Percentiles rank a stretch among this genome's conserved stretches.
phyloP scores from a whole-genome alignment of 2,329 filamentous ascomycete species.

The Teratosphaeria epicoccoides region DNA sequence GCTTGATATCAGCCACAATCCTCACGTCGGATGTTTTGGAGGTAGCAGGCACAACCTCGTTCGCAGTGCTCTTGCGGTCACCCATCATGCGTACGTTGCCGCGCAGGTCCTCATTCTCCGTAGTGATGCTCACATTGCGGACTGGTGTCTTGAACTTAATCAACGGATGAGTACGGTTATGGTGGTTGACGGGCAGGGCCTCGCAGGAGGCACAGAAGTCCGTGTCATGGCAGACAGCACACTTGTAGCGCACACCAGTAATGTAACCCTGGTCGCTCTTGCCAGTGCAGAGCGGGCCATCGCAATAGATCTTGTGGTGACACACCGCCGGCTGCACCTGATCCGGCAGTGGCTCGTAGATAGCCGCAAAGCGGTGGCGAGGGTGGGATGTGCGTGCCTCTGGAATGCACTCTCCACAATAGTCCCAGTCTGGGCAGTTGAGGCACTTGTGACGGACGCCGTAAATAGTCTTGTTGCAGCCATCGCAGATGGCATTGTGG shows the following conservation, averaged over 20 bases:
- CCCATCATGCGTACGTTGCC: conserved; percentile 64
- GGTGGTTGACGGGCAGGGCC: conserved; percentile 68
- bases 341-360: conserved; percentile 62
- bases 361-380: conserved; percentile 74
- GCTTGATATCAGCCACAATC: conserved; percentile 63
- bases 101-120: conserved; percentile 63
- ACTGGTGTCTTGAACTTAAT: conserved; percentile 96
- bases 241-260: conserved; percentile 85
- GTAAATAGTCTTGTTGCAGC: conserved; percentile 76
- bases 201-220: conserved; percentile 96
- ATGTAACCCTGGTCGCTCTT: conserved; percentile 52
- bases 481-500: conserved; percentile 88
- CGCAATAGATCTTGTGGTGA: conserved; percentile 85
- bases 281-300: conserved; percentile 71
- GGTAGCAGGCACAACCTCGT: conserved; percentile 3
- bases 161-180: conserved; percentile 92
- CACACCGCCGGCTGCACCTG: conserved; percentile 37
- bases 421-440: conserved; percentile 96
- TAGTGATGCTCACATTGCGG: conserved; percentile 76
- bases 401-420: conserved; percentile 65
- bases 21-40: conserved; percentile 43
- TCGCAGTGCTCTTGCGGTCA: conserved; percentile 39
- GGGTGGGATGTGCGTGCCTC: conserved; percentile 61
- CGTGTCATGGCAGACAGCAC: conserved; percentile 84
- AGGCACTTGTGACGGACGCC: conserved; percentile 95